These are phyloP conservation scores for Spiraea crenata DNA, from an alignment of 331 rosid genomes.

Conservation along the genomic window DNA sequence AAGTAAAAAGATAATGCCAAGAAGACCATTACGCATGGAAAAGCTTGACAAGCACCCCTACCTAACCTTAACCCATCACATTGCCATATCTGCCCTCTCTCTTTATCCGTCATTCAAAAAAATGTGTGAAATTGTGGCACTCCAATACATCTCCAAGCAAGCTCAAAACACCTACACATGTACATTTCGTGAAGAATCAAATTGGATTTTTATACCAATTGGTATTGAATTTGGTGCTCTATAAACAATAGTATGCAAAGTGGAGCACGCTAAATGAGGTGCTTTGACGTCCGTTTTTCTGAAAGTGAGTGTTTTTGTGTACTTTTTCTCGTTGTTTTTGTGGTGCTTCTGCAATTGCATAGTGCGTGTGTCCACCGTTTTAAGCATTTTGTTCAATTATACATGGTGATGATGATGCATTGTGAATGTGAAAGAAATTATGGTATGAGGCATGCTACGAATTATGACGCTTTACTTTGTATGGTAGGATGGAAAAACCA, in stretches of 20 bases:
- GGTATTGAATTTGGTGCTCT: neutral
- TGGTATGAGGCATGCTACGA: no score
- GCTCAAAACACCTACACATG: neutral
- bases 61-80: neutral
- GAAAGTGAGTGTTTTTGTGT: conserved; percentile 10
- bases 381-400: neutral
- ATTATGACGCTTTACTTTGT: no score
- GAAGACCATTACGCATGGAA: neutral
- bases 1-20: neutral
- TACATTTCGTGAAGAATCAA: neutral
- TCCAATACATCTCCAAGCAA: neutral
- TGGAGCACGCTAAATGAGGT: neutral
- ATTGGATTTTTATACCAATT: no score
- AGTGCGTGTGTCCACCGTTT: neutral
- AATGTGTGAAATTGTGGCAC: neutral
- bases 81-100: neutral
- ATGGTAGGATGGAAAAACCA: no score
- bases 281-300: conserved; percentile 17
- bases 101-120: neutral
- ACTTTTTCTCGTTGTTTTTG: neutral
- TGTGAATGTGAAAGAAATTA: no score
- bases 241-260: neutral
- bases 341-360: no score
- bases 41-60: conserved; percentile 5
- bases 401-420: no score